Evolutionary conservation across 257 asterid genomes (phyloP).

Genomic region (Solanum phureja): DNA sequence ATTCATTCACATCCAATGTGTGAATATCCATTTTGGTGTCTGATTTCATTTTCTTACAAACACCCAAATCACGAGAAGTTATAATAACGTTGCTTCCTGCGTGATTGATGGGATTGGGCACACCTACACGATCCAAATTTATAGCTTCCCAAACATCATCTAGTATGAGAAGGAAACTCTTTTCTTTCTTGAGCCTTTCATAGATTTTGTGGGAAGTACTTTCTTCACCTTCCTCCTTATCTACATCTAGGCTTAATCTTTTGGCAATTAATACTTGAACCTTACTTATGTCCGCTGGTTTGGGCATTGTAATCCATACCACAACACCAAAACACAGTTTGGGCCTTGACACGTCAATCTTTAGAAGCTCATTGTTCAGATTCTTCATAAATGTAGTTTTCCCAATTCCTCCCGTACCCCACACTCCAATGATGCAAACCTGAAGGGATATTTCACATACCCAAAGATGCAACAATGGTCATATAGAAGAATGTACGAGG

Average conservation of each 20-base stretch:
- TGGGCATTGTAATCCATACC: background rate
- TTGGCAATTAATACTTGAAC: no score
- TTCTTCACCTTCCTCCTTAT: no score
- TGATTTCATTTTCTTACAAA: background rate
- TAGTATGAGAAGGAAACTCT: background rate
- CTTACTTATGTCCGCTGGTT: background rate
- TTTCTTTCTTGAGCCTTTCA: background rate
- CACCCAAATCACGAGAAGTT: background rate
- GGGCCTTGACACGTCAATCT: background rate
- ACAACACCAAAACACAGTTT: background rate
- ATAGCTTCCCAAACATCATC: conserved; percentile 8
- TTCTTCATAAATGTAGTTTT: background rate
- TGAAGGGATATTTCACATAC: background rate
- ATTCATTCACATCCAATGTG: background rate
- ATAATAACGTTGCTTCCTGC: background rate
- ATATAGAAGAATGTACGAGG: no score
- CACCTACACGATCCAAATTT: background rate
- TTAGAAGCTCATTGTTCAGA: background rate
- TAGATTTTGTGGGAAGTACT: no score
- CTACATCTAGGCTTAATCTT: no score
- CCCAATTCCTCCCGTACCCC: background rate
- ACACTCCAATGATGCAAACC: background rate
- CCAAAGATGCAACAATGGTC: background rate
- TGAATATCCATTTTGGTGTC: background rate
- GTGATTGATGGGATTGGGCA: background rate